A percentile compares a stretch with the other conserved stretches of the same genome.
phyloP scores from a whole-genome alignment of 192 early-diverging fungal species.

The Chytriomyces sp. region DNA sequence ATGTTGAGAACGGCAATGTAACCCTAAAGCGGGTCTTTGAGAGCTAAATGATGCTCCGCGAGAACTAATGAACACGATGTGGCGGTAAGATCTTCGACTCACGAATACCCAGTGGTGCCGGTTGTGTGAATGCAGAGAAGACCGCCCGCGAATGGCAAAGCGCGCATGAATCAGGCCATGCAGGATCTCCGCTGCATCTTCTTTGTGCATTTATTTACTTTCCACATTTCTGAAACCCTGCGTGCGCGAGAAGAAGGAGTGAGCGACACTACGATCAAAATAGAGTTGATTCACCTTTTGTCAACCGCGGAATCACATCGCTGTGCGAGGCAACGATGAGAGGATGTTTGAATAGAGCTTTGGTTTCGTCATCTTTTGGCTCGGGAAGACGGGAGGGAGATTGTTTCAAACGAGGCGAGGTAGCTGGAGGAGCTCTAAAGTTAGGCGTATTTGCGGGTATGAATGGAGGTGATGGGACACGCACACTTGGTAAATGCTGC shows the following conservation, averaged over 20 bases:
- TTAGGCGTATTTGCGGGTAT: neutral
- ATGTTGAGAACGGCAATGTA: constrained; percentile 90
- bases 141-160: constrained; percentile 78
- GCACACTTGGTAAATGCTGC: constrained; percentile 71
- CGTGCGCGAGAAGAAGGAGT: neutral
- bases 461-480: constrained; percentile 56
- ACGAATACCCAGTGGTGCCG: neutral
- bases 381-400: constrained; percentile 70
- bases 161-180: constrained; percentile 88
- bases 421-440: constrained; percentile 24
- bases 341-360: constrained; percentile 68
- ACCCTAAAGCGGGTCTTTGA: constrained; percentile 60
- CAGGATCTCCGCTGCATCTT: constrained; percentile 71
- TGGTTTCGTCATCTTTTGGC: constrained; percentile 55
- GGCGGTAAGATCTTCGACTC: neutral
- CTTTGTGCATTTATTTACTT: constrained; percentile 79
- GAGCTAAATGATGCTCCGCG: constrained; percentile 85
- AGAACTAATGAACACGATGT: constrained; percentile 53
- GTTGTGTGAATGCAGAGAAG: neutral
- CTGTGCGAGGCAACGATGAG: constrained; percentile 77
- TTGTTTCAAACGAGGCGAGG: constrained; percentile 64
- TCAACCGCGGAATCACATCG: constrained; percentile 88
- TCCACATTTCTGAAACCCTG: constrained; percentile 88
- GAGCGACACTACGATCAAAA: neutral
- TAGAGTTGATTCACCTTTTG: constrained; percentile 60